Percentiles rank a stretch among this genome's conserved stretches.
Conservation (phyloP, 306 rosid genomes). For the Albizia julibrissin region DNA sequence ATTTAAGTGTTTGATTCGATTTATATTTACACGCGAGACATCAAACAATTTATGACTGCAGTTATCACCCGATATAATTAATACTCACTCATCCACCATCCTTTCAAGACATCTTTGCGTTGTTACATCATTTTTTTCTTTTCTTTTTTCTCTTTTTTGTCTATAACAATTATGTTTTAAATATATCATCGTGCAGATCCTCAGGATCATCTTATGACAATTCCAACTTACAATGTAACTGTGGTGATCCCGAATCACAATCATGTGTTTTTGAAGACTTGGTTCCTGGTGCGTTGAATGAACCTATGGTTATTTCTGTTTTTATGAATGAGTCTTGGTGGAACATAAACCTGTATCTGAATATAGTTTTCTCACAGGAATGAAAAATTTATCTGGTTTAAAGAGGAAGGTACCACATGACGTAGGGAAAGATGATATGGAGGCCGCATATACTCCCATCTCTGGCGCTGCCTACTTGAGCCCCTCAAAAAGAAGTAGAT, state of each 20-base stretch:
- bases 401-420: slow-evolving; percentile 75
- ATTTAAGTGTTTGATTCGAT: background rate
- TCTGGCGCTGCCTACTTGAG: slow-evolving; percentile 33
- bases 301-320: slow-evolving; percentile 9
- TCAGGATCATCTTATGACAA: slow-evolving; percentile 59
- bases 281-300: slow-evolving; percentile 63
- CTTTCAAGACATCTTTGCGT: slow-evolving; percentile 13
- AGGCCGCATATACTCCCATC: slow-evolving; percentile 22
- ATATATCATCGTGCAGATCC: slow-evolving; percentile 51
- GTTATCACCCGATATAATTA: background rate
- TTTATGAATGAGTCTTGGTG: background rate
- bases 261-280: slow-evolving; percentile 55
- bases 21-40: background rate
- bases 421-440: slow-evolving; percentile 50
- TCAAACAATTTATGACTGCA: background rate
- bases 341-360: slow-evolving; percentile 12
- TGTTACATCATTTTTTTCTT: background rate
- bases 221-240: slow-evolving; percentile 52
- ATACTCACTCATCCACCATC: background rate
- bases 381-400: slow-evolving; percentile 53
- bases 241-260: slow-evolving; percentile 72
- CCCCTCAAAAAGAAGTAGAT: slow-evolving; percentile 54
- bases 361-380: slow-evolving; percentile 54
- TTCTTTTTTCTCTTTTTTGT: background rate
- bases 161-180: slow-evolving; percentile 1